Evolutionary conservation across 2,329 filamentous ascomycete genomes (phyloP), one percentile per base, ranked within the genome.

Genomic region (Neonectria sp.): DNA sequence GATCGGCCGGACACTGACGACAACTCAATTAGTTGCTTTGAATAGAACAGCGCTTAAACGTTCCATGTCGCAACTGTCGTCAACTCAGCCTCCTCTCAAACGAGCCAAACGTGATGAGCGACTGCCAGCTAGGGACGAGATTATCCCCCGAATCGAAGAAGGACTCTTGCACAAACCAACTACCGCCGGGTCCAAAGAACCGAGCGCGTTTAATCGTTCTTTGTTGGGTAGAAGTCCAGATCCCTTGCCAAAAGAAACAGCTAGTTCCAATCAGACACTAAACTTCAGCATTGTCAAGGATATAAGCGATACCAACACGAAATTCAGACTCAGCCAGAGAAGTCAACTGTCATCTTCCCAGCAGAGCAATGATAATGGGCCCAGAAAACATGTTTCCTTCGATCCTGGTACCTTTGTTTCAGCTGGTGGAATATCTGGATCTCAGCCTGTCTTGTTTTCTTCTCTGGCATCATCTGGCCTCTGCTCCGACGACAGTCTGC

Each of bases 221-320:
- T 58, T 33, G 21, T 49, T 37, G 15, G 58, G 46, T 31, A 71
- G 56, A 35, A 33, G 17, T 8, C 13, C 46, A 12, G 52, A 13
- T 6, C 49, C 67, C 27, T 9, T 35, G 12, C 46, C 56, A 13
- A 69, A 69, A 24, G 69, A 66, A 12, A 37, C 43, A n/a, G 15
- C 56, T 11, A 37, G 51, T 68, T 85, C 83, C 25, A 82, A 79
- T 29, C 79, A 80, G 5, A 79, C 75, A 1, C 82, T 94, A 29
- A 86, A 86, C 31, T 97, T 94, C 74, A 88, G 92, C 2, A 88
- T 95, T 13, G 93, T 95, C 25, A 97, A 97, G 80, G 90, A 95
- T 72, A 88, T 91, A 1, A 86, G 90, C 72, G 89, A 93, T 72
- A 86, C 89, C 6, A 85, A 85, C 65, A 93, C 91, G 0, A 83